Evolutionary conservation across 2,329 filamentous ascomycete genomes (phyloP), one percentile per base, ranked within the genome.

Genomic region (Ophiostoma populinum): DNA sequence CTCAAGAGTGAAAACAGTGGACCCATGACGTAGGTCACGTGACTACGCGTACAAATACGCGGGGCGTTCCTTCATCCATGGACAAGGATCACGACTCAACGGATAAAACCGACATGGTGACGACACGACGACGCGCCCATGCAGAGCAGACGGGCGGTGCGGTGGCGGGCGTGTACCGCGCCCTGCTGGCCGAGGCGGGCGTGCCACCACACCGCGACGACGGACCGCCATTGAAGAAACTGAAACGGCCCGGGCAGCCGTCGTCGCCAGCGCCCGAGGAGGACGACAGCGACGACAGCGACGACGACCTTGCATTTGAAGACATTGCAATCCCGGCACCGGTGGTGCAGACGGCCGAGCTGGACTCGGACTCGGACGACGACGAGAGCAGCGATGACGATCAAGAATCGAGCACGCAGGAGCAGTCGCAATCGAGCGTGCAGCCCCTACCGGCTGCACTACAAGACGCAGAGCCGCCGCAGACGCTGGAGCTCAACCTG

Each of bases 401-500:
- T 3, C 40, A 41, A 2, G 36, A 43, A 13, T 28, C 21, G 7
- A 29, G 32, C 7, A 27, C 24, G 9, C 6, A 17, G 7, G 9
- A n/a, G 9, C 34, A 32, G 5, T 11, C 35, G 9, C 21, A 24
- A 6, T 24, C 19, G n/a, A 20, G 19, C 3, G 16, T 9, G 6
- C 4, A 9, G 9, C 12, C 30, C 6, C 13, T 32, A 4, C 30
- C 30, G 5, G 16, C 27, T 3, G 21, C 18, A 3, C 19, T 27
- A 3, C 19, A 7, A 8, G 22, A 15, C 4, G 25, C 13, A 7
- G 24, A 35, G 7, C 24, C 11, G n/a, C 26, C 35, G 13, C 13
- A 52, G 27, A 56, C 57, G 8, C 47, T 73, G 3, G 62, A 63
- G 38, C 58, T 74, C 30, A 66, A 73, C 42, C 52, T 73, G 2